These are phyloP conservation scores for Candida pseudoviswanathii DNA, from an alignment of 1,139 yeast species.

Conservation along the genomic window DNA sequence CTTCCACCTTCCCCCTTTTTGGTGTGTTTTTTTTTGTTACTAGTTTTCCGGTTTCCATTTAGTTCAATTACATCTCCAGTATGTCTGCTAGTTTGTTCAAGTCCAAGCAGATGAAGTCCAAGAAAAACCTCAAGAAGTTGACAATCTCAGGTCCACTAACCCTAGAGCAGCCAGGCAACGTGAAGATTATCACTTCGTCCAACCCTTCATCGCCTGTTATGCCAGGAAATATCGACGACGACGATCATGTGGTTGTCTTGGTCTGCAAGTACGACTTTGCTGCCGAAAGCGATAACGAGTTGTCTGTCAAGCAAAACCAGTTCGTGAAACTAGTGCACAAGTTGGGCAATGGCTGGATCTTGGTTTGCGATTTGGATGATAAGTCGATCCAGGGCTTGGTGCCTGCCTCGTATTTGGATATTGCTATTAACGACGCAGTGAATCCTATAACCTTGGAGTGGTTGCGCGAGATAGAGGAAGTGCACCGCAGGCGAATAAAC, in stretches of 20 bases:
- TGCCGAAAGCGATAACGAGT: constrained; percentile 30
- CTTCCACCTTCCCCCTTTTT: not conserved
- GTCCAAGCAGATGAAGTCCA: constrained; percentile 29
- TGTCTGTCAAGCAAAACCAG: constrained; percentile 31
- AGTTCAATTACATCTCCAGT: not conserved
- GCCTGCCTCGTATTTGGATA: constrained; percentile 40
- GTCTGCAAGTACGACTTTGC: constrained; percentile 34
- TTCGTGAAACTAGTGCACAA: constrained; percentile 34
- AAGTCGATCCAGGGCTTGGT: constrained; percentile 31
- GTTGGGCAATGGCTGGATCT: constrained; percentile 42
- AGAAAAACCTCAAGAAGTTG: constrained; percentile 31
- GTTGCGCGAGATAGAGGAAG: constrained; percentile 22
- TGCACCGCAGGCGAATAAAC: not conserved
- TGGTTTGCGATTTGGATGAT: constrained; percentile 34
- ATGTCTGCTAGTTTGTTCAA: constrained; percentile 35
- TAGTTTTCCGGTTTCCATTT: not conserved
- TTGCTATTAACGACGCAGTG: constrained; percentile 35
- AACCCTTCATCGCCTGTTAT: not conserved
- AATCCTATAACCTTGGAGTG: constrained; percentile 36
- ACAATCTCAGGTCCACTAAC: constrained; percentile 25
- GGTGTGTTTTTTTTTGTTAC: not conserved
- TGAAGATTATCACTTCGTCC: not conserved
- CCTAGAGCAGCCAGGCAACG: not conserved
- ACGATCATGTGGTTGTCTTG: constrained; percentile 22
- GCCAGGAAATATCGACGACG: not conserved